Conservation (phyloP, 1,284 basidiomycete genomes). For the Pascua sp. region DNA sequence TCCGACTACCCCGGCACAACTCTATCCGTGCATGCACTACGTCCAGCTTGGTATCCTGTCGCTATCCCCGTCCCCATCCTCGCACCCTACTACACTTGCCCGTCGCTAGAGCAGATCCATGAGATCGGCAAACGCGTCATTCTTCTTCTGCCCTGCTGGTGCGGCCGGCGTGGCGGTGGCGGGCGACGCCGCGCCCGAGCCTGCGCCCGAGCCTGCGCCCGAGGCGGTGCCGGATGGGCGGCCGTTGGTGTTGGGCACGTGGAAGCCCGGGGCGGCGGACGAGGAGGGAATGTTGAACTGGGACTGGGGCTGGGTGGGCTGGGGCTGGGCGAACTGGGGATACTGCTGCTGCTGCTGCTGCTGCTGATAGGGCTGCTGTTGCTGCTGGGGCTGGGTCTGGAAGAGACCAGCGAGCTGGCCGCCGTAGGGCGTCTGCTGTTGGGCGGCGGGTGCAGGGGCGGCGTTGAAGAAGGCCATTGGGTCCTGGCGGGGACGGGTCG, state of each 20-base stretch:
- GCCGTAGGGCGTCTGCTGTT: constrained; percentile 15
- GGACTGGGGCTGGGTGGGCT: constrained; percentile 16
- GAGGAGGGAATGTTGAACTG: constrained; percentile 13
- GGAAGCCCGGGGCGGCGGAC: constrained; percentile 7
- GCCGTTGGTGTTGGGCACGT: too few relatives aligned
- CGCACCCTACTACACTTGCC: too few relatives aligned
- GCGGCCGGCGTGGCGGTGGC: constrained; percentile 10
- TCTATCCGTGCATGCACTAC: too few relatives aligned
- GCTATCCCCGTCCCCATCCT: too few relatives aligned
- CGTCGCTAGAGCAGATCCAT: constrained; percentile 45
- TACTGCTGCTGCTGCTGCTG: constrained; percentile 14
- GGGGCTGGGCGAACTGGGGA: constrained; percentile 11
- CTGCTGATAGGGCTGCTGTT: constrained; percentile 13
- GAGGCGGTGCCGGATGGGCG: too few relatives aligned
- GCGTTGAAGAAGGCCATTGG: constrained; percentile 48
- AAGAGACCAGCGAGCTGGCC: constrained; percentile 3
- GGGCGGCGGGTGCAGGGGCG: constrained; percentile 10
- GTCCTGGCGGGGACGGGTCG: constrained; percentile 27
- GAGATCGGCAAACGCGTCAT: constrained; percentile 50
- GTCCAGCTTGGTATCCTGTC: too few relatives aligned
- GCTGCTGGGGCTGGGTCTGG: constrained; percentile 4
- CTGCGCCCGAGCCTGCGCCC: background rate
- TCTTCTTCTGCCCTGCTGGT: constrained; percentile 28
- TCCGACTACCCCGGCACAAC: too few relatives aligned
- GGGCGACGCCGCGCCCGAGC: constrained; percentile 4